Evolutionary conservation across 202 grass and related monocot genomes (phyloP).

Genomic region (Zizania palustris): DNA sequence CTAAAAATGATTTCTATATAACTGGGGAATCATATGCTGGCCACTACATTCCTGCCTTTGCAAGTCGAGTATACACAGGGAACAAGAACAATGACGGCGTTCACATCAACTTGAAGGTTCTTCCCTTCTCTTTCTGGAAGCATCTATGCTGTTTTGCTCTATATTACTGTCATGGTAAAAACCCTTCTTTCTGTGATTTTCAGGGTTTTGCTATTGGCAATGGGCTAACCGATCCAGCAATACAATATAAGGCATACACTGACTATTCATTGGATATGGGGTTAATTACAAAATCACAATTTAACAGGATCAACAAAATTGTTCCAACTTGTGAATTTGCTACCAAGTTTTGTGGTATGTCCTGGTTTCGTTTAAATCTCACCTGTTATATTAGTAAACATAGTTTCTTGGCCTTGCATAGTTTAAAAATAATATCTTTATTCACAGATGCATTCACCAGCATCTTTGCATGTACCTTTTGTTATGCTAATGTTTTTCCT

Average conservation of each 20-base stretch:
- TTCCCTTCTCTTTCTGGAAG: constrained; percentile 31
- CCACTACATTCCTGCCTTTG: constrained; percentile 92
- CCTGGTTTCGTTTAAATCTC: constrained; percentile 14
- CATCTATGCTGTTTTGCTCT: neutral
- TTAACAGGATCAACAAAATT: constrained; percentile 70
- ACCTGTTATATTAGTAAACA: neutral
- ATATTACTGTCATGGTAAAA: neutral
- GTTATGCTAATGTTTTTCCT: constrained; percentile 3
- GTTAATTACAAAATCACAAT: constrained; percentile 72
- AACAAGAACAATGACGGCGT: constrained; percentile 89
- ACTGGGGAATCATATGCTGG: constrained; percentile 91
- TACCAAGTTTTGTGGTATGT: constrained; percentile 88
- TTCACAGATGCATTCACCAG: constrained; percentile 18
- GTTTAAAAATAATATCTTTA: constrained; percentile 3
- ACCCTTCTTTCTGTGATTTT: constrained; percentile 19
- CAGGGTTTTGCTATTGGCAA: constrained; percentile 96
- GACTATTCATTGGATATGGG: constrained; percentile 80
- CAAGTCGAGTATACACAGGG: constrained; percentile 68
- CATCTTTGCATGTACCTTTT: constrained; percentile 2
- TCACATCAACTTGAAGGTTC: constrained; percentile 90
- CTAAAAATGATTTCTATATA: constrained; percentile 81
- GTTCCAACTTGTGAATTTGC: constrained; percentile 72
- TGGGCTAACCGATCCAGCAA: constrained; percentile 82
- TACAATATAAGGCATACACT: constrained; percentile 79
- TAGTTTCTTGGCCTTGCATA: constrained; percentile 8